Base-by-base conservation (phyloP, 2,329 filamentous ascomycete genomes). In the Trichoderma harzianum region DNA sequence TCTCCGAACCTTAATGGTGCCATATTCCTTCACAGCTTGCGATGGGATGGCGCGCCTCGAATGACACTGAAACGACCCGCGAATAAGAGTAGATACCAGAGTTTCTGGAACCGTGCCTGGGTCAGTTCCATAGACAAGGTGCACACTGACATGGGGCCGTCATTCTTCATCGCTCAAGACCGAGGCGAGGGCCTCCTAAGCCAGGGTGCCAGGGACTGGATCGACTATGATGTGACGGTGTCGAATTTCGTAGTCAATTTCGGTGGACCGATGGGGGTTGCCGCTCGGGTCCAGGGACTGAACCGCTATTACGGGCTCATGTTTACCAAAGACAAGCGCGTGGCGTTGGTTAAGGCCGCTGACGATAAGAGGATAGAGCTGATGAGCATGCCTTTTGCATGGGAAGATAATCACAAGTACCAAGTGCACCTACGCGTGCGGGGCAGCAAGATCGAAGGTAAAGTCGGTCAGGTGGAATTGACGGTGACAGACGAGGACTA, bases 121-220 rank as follows among this genome's bases (percentile, higher is more conserved):
- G 58, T 73, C 7, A 69, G 32, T 26, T 36, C 36, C 21, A 39
- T 58, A 6, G 70, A 72, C 58, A 43, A 63, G 2, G 69, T 66
- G 6, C 47, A 69, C 11, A 26, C 55, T n/a, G 43, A 47, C 8
- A 47, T 47, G 43, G 43, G 43, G 18, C 64, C 12, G 11, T 57
- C 70, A 18, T 47, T 73, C 10, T 51, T 39, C 32, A 69, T 72
- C 21, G 57, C 72, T 10, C 63, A 72, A 18, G 63, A 32, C 8
- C 67, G 65, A 34, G 51, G 73, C 61, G 16, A 81, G 60, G 80
- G 80, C 0, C 69, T 81, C 5, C 67, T 80, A 2, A 74, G 64
- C 64, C 76, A 79, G n/a, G 80, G 80, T 3, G 80, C 79, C n/a
- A 74, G 79, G 0, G 78, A 79, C 7, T 82, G 80, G 80, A 64